Evolutionary conservation across 116 monocot genomes (phyloP), one percentile per base, ranked within the genome.

Genomic region (Cymodocea nodosa): DNA sequence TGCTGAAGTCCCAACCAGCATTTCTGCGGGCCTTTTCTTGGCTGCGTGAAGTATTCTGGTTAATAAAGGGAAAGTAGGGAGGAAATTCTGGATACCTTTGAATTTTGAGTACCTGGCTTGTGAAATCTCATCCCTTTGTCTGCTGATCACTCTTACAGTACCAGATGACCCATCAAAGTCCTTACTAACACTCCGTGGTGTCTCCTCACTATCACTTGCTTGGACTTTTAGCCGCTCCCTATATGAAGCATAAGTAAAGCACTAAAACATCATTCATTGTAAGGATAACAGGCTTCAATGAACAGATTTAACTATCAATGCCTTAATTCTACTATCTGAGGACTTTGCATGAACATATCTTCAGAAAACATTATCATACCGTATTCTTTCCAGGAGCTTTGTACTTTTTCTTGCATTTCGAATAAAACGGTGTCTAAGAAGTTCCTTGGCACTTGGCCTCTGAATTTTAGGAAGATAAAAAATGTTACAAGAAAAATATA

Each of bases 381-480:
- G 87, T 78, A 97, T 97, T 85, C 90, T 90, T 64, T 97, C 91
- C 74, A 87, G 54, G 68, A 97, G 85, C 62, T 72, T 81, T 37
- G 83, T 60, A 66, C 80, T 87, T 76, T 84, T 97, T 71, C 83
- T 65, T 11, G 91, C 95, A 80, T 71, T 87, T 72, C 62, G 81
- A 55, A 97, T 90, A 61, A 97, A 97, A 23, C 95, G 87, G 60
- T 87, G 87, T 66, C 78, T 90, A 52, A 97, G 90, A 60, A 97
- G 91, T 48, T 97, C 95, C 81, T 85, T 90, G n/a, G 95, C 90
- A 85, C 87, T 97, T 71, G 87, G 83, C 66, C 95, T 85, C 95
- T 97, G 75, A 62, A 56, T 70, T 62, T 13, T 57, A 61, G 19
- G 61, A 57, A 73, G 35, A 52, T 23, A 66, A 11, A 52, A 59